phyloP scores from a whole-genome alignment of 306 rosid genomes.

The Ochetophila trinervis region DNA sequence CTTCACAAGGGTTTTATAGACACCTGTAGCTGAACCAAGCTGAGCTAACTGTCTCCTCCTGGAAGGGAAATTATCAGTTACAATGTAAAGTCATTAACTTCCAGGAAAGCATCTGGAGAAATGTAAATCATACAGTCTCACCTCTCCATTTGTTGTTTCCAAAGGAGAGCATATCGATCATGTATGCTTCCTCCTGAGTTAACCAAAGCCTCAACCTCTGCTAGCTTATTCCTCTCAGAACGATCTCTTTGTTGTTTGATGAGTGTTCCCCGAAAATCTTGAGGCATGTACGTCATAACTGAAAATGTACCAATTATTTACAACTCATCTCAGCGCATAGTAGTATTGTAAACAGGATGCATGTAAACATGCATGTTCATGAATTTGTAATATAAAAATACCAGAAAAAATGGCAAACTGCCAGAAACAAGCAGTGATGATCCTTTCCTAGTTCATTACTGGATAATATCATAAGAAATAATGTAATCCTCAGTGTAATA shows the following conservation, averaged over 20 bases:
- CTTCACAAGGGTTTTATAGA: conserved; percentile 95
- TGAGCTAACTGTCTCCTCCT: conserved; percentile 93
- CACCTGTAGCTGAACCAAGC: conserved; percentile 97
- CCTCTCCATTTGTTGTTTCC: conserved; percentile 99
- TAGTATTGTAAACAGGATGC: conserved; percentile 1
- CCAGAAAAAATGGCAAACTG: background rate
- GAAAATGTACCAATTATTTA: conserved; percentile 25
- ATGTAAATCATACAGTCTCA: conserved; percentile 24
- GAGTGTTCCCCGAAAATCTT: conserved; percentile 94
- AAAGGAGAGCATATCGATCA: conserved; percentile 73
- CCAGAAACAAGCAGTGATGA: background rate
- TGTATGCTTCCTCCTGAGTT: conserved; percentile 78
- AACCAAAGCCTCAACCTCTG: conserved; percentile 76
- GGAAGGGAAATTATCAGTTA: conserved; percentile 24
- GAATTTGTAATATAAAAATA: background rate
- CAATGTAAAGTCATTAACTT: conserved; percentile 22
- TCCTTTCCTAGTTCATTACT: background rate
- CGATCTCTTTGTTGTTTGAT: conserved; percentile 91
- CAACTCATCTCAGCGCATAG: conserved; percentile 13
- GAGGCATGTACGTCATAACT: conserved; percentile 99
- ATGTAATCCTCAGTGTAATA: background rate
- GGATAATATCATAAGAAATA: background rate
- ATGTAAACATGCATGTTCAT: background rate
- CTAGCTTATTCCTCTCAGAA: conserved; percentile 94
- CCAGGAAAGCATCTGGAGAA: conserved; percentile 3